Evolutionary conservation across 148 eudicot genomes (phyloP).

Genomic region (Dysphania ambrosioides): DNA sequence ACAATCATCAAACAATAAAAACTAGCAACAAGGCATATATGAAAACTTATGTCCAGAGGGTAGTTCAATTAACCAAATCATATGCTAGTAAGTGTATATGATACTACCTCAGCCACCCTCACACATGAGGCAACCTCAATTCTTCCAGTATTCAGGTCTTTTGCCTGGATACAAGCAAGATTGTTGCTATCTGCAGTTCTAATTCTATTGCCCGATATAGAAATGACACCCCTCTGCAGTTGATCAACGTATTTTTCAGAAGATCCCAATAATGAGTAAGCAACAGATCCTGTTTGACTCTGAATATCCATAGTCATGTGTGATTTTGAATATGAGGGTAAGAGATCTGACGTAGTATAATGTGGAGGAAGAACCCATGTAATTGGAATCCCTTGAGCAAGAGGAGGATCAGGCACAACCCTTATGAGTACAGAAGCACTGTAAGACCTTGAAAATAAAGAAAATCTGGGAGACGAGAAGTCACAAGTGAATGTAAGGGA

Average conservation of each 20-base stretch:
- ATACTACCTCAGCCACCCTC: slow-evolving; percentile 69
- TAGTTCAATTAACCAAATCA: neutral
- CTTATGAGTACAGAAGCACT: slow-evolving; percentile 50
- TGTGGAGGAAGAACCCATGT: slow-evolving; percentile 94
- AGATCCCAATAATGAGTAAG: slow-evolving; percentile 61
- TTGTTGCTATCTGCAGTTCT: slow-evolving; percentile 49
- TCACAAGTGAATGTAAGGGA: slow-evolving; percentile 71
- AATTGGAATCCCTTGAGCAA: slow-evolving; percentile 74
- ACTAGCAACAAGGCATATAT: neutral
- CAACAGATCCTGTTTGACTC: slow-evolving; percentile 42
- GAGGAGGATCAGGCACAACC: slow-evolving; percentile 82
- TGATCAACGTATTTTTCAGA: slow-evolving; percentile 39
- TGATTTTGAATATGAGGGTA: slow-evolving; percentile 49
- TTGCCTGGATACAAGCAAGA: slow-evolving; percentile 74
- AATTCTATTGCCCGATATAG: slow-evolving; percentile 57
- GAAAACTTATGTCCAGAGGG: neutral
- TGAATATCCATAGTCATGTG: slow-evolving; percentile 39
- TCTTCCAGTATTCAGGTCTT: slow-evolving; percentile 68
- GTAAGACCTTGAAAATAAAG: slow-evolving; percentile 48
- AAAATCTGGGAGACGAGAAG: slow-evolving; percentile 45
- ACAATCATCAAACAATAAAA: neutral
- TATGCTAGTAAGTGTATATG: slow-evolving; percentile 2
- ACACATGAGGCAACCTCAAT: slow-evolving; percentile 76
- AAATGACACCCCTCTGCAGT: slow-evolving; percentile 38
- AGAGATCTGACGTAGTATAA: slow-evolving; percentile 65